These are phyloP conservation scores for Heterobasidion parviporum DNA, from an alignment of 1,284 basidiomycete genomes.

Conservation along the genomic window DNA sequence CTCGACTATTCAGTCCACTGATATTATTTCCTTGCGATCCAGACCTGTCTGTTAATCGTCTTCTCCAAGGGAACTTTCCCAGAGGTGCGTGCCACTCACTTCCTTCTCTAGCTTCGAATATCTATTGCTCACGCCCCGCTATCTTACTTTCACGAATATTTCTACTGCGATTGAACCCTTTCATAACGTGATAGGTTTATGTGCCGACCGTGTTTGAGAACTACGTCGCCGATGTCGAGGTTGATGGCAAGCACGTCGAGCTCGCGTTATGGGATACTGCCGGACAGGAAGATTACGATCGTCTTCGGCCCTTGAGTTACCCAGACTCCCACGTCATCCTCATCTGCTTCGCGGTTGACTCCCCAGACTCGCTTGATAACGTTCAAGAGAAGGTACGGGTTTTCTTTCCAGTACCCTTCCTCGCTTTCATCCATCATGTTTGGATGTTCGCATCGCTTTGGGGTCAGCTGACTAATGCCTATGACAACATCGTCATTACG, in stretches of 20 bases:
- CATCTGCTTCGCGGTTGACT: slow-evolving; percentile 74
- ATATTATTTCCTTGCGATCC: slow-evolving; percentile 4
- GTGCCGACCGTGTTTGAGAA: slow-evolving; percentile 74
- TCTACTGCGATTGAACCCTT: neutral
- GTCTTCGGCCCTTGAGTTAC: slow-evolving; percentile 67
- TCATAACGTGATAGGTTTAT: slow-evolving; percentile 31
- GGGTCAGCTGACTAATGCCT: neutral
- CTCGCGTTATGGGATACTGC: slow-evolving; percentile 79
- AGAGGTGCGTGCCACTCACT: slow-evolving; percentile 36
- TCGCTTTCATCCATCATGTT: neutral
- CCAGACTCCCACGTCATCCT: slow-evolving; percentile 75
- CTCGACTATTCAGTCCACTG: slow-evolving; percentile 3
- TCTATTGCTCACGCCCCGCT: neutral
- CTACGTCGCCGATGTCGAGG: slow-evolving; percentile 67
- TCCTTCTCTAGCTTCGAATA: neutral
- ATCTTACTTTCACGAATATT: neutral
- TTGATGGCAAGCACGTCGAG: slow-evolving; percentile 71
- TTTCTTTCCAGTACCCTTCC: neutral
- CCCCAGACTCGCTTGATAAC: slow-evolving; percentile 71
- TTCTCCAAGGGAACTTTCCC: slow-evolving; percentile 74
- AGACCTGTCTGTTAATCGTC: slow-evolving; percentile 57
- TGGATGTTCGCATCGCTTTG: neutral
- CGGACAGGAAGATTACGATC: slow-evolving; percentile 68
- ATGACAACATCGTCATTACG: neutral
- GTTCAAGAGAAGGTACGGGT: slow-evolving; percentile 68